A percentile compares a stretch with the other conserved stretches of the same genome.
These are phyloP conservation scores for Lepidium campestre DNA, from an alignment of 441 rosid genomes.

Conservation along the genomic window DNA sequence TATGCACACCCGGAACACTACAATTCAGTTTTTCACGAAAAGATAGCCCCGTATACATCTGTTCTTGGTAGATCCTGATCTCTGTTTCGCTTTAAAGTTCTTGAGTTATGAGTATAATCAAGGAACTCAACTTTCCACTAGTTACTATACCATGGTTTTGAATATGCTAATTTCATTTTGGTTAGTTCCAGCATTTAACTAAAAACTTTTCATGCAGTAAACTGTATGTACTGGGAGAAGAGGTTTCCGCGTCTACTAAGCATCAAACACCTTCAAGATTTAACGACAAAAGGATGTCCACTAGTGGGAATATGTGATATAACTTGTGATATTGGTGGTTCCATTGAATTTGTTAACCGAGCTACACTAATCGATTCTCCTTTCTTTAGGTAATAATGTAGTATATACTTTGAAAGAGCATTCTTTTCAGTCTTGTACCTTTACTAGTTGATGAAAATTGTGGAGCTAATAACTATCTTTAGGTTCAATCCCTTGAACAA, in stretches of 20 bases:
- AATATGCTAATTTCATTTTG: neutral
- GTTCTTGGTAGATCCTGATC: conserved; percentile 59
- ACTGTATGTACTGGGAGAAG: conserved; percentile 97
- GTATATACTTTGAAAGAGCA: neutral
- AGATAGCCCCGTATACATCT: conserved; percentile 78
- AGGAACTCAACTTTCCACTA: neutral
- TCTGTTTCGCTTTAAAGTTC: neutral
- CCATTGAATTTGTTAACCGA: conserved; percentile 75
- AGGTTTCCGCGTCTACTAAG: conserved; percentile 77
- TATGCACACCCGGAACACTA: conserved; percentile 93
- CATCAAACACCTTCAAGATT: conserved; percentile 62
- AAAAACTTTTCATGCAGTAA: conserved; percentile 44
- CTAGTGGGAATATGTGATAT: conserved; percentile 88
- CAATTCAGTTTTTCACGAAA: conserved; percentile 69
- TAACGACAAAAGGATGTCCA: conserved; percentile 53
- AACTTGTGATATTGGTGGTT: conserved; percentile 87
- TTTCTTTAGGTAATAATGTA: conserved; percentile 82
- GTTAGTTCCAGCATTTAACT: neutral
- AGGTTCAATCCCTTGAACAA: conserved; percentile 61
- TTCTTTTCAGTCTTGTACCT: neutral
- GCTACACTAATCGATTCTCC: conserved; percentile 74
- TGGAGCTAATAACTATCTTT: neutral
- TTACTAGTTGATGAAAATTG: neutral
- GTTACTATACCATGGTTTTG: neutral
- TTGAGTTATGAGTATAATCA: neutral